Evolutionary conservation across 2,329 filamentous ascomycete genomes (phyloP), one percentile per base, ranked within the genome.

Genomic region (Hypoxylon sp.): DNA sequence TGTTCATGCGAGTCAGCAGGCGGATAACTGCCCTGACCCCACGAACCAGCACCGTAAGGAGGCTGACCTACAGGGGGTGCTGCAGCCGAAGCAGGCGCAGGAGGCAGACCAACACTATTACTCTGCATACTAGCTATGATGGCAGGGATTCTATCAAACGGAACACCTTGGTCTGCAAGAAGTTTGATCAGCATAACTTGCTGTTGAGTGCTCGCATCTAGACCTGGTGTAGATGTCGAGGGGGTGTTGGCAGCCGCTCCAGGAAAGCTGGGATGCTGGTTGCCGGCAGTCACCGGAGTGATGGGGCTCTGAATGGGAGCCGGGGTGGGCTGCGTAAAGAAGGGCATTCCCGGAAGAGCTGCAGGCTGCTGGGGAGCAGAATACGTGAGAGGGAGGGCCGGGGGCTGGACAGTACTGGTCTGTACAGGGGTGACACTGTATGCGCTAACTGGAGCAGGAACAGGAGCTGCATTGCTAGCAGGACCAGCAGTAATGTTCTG

Each of bases 101-200:
- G 60, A 20, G 66, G 56, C 30, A 30, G 19, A 51, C 64, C 69
- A 43, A 66, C 69, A 59, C 67, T 69, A 46, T 54, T 61, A 51
- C 68, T 69, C 62, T 78, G 75, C 65, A 86, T 74, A 60, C 76
- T 75, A 56, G 82, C 77, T 62, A 87, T 76, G 51, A 82, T 71
- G 41, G 73, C 72, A 6, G 79, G 84, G 73, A 90, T 91, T 71
- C 92, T 87, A 55, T 94, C 90, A 70, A 89, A 79, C 2, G 89
- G 82, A 17, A 94, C 78, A 36, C 90, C 90, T 69, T 90, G 87
- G 23, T 88, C 84, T 51, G 86, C 81, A 46, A 95, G 78, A 7
- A 88, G 79, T 71, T 91, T 89, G 63, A 95, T 82, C 57, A 94
- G 73, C 69, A 88, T 77, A 46, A 92, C 77, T 66, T 91, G 88